Base-by-base conservation (phyloP, 164 flowering plant genomes). In the Kingdonia uniflora region DNA sequence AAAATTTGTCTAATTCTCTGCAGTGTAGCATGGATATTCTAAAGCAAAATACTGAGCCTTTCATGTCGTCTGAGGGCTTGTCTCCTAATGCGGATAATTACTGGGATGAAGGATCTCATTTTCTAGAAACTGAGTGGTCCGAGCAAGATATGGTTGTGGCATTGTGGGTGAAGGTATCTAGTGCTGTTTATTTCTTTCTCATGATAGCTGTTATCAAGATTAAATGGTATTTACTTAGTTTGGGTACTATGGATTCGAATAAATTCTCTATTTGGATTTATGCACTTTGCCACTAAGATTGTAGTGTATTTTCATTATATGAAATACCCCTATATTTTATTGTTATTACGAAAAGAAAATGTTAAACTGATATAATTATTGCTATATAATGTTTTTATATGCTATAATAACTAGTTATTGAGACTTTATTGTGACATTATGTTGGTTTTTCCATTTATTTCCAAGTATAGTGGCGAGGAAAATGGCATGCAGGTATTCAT, bases 401-500 rank as follows among this genome's bases (percentile, higher is more conserved):
- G 11, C 19, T 44, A 12, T n/a, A n/a, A n/a, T n/a, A n/a, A n/a
- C n/a, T 2, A 4, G 15, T 7, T 52, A n/a, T 19, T 37, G 21
- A n/a, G 11, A 11, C 6, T 38, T 2, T 43, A 4, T 33, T 6
- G 19, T 35, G 42, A 50, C 38, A 42, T 8, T 20, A 20, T 14
- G 11, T 45, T 61, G 41, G 25, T 17, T 40, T 50, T 40, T 50
- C 25, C 26, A 45, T 39, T 44, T 66, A 58, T 65, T 57, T 51
- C 66, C 68, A 56, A 66, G 61, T 78, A 61, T 66, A 89, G 99
- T 89, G 95, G 89, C 76, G 86, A 71, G 96, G 95, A 54, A 77
- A 74, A 75, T 94, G 99, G 99, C 92, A 89, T 55, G 81, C 92
- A 5, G 99, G 95, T 56, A 81, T 94, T 44, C 70, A 80, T 63